Evolutionary conservation across 2,329 filamentous ascomycete species (phyloP), one percentile per base, ranked within the genome.

Genomic region (Rachicladosporium sp.): DNA sequence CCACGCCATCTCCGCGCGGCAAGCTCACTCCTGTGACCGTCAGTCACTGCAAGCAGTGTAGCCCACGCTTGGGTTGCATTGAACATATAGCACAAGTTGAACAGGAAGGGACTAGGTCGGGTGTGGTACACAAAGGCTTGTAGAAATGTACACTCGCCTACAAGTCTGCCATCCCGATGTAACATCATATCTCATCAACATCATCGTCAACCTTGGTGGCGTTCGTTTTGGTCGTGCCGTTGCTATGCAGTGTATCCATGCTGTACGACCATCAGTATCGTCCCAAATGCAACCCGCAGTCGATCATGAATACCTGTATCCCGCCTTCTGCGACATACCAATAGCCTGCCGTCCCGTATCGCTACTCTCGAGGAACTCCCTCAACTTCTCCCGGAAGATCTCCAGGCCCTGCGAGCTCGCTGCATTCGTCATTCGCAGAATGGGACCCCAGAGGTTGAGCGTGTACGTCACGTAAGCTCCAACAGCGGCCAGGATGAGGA

Each of bases 391-490:
- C 68, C 94, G 95, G 57, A 85, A 84, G 50, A 98, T 86, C 51
- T 93, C 86, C 23, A 94, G 55, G 6, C 84, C 91, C 64, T 98
- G 91, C 46, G 73, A 72, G 35, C 78, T 80, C 3, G 91, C 91
- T 10, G 91, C 91, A 51, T 91, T 91, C 49, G 78, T 76, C 85
- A 98, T 95, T 57, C 93, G 87, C 51, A 93, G 70, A 70, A 98
- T 96, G 0, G 91, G 91, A 1, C 91, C 91, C 66, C 93, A 88
- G 10, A 98, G 76, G 59, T 96, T 96, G 50, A 98, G 79, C 29
- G 79, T 88, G 64, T 91, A 95, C 3, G 88, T 91, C 21, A 95
- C 70, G 54, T 96, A 98, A 3, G 82, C 83, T 41, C 75, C 87
- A 38, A 82, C 74, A 8, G 71, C 79, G 32, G 82, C 64, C 37